A percentile compares a stretch with the other conserved stretches of the same genome.
Conservation (phyloP, 768 basidiomycete genomes). For the Hygrophoropsis aurantiaca region DNA sequence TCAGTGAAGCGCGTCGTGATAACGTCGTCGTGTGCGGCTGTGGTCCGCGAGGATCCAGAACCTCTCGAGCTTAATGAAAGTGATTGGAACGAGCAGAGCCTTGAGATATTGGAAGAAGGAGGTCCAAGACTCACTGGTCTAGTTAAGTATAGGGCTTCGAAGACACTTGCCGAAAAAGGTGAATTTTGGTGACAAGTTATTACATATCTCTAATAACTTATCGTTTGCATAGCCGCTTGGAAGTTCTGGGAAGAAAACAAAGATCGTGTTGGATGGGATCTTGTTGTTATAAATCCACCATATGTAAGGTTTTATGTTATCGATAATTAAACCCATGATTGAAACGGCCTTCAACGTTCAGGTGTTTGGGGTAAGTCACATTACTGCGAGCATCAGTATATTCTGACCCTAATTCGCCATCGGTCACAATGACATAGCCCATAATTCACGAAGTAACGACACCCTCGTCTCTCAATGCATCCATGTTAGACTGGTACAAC, state of each 20-base stretch:
- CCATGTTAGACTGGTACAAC: slow-evolving; percentile 29
- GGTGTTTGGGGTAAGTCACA: background rate
- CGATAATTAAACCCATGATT: background rate
- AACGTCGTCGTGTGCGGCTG: background rate
- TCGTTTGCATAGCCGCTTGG: slow-evolving; percentile 37
- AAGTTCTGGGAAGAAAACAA: slow-evolving; percentile 28
- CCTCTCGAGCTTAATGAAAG: background rate
- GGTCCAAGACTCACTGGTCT: background rate
- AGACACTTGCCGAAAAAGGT: slow-evolving; percentile 32
- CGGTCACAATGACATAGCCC: slow-evolving; percentile 25
- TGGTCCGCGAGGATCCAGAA: background rate
- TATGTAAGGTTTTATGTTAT: slow-evolving; percentile 14
- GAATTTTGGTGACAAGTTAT: background rate
- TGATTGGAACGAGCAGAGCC: background rate
- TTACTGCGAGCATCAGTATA: background rate
- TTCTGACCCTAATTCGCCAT: background rate
- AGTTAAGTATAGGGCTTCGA: slow-evolving; percentile 26
- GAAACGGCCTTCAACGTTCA: background rate
- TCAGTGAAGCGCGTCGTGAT: background rate
- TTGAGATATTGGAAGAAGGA: background rate
- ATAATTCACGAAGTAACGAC: slow-evolving; percentile 34
- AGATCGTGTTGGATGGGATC: slow-evolving; percentile 24
- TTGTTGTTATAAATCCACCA: slow-evolving; percentile 35
- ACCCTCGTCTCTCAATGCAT: slow-evolving; percentile 33
- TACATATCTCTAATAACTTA: background rate